phyloP scores from a whole-genome alignment of 305 asterid species.

The Solanum hybrid region DNA sequence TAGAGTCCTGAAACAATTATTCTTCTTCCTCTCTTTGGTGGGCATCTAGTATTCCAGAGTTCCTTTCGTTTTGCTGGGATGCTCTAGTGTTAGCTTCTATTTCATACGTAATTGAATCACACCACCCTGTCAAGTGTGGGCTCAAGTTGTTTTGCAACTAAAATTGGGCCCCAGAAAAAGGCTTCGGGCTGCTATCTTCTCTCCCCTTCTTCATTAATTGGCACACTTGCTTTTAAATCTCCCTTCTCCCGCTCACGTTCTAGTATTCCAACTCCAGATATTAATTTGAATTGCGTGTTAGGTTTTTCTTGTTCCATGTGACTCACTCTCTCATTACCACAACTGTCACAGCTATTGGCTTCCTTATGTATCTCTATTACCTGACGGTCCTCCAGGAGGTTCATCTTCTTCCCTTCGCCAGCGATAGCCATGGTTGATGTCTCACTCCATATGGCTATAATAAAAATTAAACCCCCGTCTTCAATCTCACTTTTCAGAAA shows the following conservation, averaged over 20 bases:
- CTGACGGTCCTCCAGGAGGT: not conserved
- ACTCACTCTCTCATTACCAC: not conserved
- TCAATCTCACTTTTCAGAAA: not conserved
- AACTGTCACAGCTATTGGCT: not conserved
- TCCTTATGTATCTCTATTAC: not conserved
- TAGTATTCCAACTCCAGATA: not conserved
- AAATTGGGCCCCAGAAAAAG: not conserved
- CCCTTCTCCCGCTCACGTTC: not conserved
- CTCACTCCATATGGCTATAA: not conserved
- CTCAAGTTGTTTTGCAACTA: not conserved
- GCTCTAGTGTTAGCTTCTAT: not conserved
- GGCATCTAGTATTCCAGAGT: not conserved
- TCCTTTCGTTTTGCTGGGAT: not conserved
- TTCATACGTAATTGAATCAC: not conserved
- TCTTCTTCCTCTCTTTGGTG: not conserved
- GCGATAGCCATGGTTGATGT: not conserved
- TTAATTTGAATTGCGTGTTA: not conserved
- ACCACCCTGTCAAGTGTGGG: not conserved
- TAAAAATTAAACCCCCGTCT: not conserved
- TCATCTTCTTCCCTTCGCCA: not conserved
- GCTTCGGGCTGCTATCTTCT: not conserved
- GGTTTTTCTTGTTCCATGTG: not conserved
- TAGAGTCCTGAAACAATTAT: not conserved
- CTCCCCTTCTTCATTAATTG: not conserved
- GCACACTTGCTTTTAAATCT: not conserved